A percentile compares a stretch with the other conserved stretches of the same genome.
Evolutionary conservation across 2,329 filamentous ascomycete species (phyloP).

Genomic region (Graphilbum sp.): DNA sequence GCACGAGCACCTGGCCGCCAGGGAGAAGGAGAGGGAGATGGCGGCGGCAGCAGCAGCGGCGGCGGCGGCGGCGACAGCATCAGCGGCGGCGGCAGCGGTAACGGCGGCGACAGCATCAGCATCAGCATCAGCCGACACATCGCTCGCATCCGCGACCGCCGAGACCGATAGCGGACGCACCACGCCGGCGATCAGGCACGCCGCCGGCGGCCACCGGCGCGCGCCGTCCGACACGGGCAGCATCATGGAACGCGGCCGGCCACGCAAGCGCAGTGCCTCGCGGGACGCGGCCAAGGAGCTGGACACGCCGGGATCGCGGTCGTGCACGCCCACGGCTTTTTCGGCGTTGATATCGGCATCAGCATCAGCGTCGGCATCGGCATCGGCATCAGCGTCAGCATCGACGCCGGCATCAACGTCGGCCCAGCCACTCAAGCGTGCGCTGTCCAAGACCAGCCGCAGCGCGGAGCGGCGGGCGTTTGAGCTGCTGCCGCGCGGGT

Average conservation of each 20-base stretch:
- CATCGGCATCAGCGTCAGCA: neutral
- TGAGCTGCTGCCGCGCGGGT: conserved; percentile 43
- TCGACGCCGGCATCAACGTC: neutral
- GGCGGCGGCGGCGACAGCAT: no score
- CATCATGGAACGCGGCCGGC: conserved; percentile 46
- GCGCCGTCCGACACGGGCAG: conserved; percentile 40
- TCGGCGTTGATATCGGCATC: neutral
- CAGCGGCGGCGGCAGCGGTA: neutral
- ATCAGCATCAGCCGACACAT: no score
- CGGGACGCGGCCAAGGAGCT: conserved; percentile 5
- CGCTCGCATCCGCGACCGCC: no score
- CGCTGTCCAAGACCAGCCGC: conserved; percentile 26
- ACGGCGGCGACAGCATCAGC: no score
- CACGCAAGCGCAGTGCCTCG: conserved; percentile 31
- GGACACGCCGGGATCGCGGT: no score
- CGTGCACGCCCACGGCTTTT: no score
- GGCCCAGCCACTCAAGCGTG: conserved; percentile 15
- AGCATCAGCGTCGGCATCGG: neutral
- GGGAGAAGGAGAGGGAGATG: neutral
- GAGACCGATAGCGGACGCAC: no score
- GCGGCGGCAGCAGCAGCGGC: neutral
- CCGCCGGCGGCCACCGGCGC: conserved; percentile 36
- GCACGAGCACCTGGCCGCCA: no score
- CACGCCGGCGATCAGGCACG: no score
- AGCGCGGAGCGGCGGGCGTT: conserved; percentile 40